These are phyloP conservation scores for Trypethelium eluteriae DNA, from an alignment of 495 filamentous ascomycete genomes.

Conservation along the genomic window DNA sequence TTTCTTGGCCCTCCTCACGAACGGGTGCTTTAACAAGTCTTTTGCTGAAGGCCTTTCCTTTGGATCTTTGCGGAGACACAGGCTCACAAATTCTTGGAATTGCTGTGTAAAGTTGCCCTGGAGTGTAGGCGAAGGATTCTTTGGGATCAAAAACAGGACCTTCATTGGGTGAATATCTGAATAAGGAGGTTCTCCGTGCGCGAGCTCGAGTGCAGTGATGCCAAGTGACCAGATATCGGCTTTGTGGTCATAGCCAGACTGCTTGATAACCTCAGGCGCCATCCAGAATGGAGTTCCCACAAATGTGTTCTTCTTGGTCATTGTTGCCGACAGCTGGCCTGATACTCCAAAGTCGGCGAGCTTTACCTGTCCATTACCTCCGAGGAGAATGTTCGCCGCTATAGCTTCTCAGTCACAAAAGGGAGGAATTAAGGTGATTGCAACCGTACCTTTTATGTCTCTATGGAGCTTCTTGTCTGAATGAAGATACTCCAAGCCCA, in stretches of 20 bases:
- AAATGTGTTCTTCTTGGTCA: slow-evolving; percentile 99
- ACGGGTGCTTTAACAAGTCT: slow-evolving; percentile 82
- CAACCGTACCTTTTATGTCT: slow-evolving; percentile 67
- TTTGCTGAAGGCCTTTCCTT: slow-evolving; percentile 77
- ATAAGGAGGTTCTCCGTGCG: slow-evolving; percentile 88
- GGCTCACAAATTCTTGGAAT: slow-evolving; percentile 91
- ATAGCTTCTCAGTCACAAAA: neutral
- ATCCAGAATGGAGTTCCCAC: slow-evolving; percentile 99
- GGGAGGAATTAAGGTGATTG: neutral
- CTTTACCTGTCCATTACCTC: slow-evolving; percentile 88
- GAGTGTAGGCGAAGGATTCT: slow-evolving; percentile 76
- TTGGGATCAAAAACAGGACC: slow-evolving; percentile 91
- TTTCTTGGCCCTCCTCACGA: slow-evolving; percentile 82
- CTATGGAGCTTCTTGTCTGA: slow-evolving; percentile 92
- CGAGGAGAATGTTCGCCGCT: slow-evolving; percentile 78
- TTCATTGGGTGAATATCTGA: slow-evolving; percentile 99
- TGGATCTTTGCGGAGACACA: slow-evolving; percentile 81
- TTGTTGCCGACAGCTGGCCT: slow-evolving; percentile 94
- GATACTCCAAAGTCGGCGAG: slow-evolving; percentile 96
- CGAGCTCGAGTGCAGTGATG: slow-evolving; percentile 90
- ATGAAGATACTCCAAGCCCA: slow-evolving; percentile 89
- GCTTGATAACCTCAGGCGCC: slow-evolving; percentile 98
- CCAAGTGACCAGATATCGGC: slow-evolving; percentile 99
- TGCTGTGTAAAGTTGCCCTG: slow-evolving; percentile 78
- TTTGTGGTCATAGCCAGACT: slow-evolving; percentile 96